Conservation (phyloP, 2,329 filamentous ascomycete genomes). For the Alternaria triticimaculans region DNA sequence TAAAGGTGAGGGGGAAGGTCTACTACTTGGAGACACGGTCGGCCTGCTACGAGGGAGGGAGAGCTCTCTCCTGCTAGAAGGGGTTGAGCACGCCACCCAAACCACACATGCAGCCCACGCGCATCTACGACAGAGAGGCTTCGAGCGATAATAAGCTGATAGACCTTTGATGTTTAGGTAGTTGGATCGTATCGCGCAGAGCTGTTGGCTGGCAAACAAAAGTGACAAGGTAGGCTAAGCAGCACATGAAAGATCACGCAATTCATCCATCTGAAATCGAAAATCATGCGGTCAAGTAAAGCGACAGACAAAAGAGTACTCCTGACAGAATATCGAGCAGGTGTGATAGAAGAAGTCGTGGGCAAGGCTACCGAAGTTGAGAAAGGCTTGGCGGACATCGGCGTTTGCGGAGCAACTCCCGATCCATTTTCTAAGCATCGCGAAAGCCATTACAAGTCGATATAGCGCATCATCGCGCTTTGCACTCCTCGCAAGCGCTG, state of each 20-base stretch:
- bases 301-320: not conserved
- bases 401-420: slow-evolving; percentile 17
- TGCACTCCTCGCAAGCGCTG: not conserved
- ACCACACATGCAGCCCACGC: not conserved
- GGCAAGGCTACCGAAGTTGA: not conserved
- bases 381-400: slow-evolving; percentile 1
- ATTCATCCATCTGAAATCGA: not conserved
- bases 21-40: not conserved
- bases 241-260: not conserved
- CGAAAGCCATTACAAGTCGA: slow-evolving; percentile 2
- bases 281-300: not conserved
- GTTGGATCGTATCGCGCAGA: not conserved
- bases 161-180: not conserved
- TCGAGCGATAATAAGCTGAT: not conserved
- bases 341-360: not conserved
- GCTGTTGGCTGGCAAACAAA: not conserved
- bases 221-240: not conserved
- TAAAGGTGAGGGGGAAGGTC: not conserved
- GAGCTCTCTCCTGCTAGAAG: not conserved
- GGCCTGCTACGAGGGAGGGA: not conserved
- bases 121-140: not conserved
- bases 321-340: not conserved
- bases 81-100: not conserved
- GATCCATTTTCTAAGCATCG: slow-evolving; percentile 26
- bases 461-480: slow-evolving; percentile 5